Percentiles rank a stretch among this genome's conserved stretches.
Evolutionary conservation across 768 basidiomycete genomes (phyloP).

Genomic region (Russula vinacea): DNA sequence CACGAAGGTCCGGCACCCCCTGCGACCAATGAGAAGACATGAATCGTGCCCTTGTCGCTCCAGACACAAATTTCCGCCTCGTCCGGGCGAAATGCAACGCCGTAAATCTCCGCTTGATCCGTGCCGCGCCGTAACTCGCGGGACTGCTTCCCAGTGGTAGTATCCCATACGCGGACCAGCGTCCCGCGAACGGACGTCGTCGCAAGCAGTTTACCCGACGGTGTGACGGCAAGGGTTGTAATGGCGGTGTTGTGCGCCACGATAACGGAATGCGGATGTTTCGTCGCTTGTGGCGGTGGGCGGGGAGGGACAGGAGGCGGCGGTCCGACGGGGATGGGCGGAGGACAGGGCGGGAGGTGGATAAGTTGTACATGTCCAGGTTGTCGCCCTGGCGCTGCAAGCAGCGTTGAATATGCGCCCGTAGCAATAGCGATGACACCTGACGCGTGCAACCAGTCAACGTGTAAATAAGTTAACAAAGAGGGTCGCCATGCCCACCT

Average conservation of each 20-base stretch:
- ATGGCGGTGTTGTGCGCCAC: conserved; percentile 79
- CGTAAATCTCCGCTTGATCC: conserved; percentile 89
- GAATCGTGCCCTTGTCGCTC: conserved; percentile 95
- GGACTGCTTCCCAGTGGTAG: conserved; percentile 64
- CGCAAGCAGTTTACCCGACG: conserved; percentile 75
- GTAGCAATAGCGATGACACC: conserved; percentile 82
- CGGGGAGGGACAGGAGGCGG: conserved; percentile 51
- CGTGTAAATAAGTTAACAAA: background rate
- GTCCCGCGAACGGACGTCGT: conserved; percentile 84
- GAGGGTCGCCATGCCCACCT: conserved; percentile 48
- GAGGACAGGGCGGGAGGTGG: conserved; percentile 75
- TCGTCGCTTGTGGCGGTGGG: conserved; percentile 54
- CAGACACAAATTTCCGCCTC: conserved; percentile 86
- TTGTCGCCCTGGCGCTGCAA: conserved; percentile 82
- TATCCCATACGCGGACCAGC: conserved; percentile 83
- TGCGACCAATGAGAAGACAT: conserved; percentile 71
- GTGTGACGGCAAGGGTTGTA: conserved; percentile 71
- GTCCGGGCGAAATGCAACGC: conserved; percentile 81
- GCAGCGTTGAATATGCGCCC: conserved; percentile 70
- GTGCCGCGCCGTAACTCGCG: conserved; percentile 81
- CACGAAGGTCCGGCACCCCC: conserved; percentile 58
- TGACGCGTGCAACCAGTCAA: conserved; percentile 34
- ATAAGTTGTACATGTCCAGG: conserved; percentile 85
- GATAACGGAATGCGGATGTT: conserved; percentile 74
- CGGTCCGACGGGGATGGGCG: conserved; percentile 55